Base-by-base conservation (phyloP, 805 yeast genomes). In the Starmera amethionina region DNA sequence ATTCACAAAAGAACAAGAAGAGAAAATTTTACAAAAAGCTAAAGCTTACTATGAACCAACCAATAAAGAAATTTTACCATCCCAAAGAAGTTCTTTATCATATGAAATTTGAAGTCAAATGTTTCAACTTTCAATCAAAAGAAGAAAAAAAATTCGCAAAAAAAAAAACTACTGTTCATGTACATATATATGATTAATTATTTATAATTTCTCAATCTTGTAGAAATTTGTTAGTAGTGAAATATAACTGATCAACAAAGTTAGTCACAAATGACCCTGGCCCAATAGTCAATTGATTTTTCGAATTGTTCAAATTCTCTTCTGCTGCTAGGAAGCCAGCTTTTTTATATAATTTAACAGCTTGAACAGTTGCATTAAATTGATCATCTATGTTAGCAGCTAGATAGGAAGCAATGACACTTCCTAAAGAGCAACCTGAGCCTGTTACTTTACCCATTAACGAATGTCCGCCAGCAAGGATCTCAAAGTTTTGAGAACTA, bases 371-470 rank as follows among this genome's bases (percentile, higher is more conserved):
- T 13, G 51, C 46, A 16, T 32, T 14, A n/a, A 42, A 44, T n/a
- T 42, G 45, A 14, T 31, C 32, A 7, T 38, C 16, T 14, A 37
- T 22, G 25, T 38, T 15, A 8, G 30, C 72, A 4, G 79, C 79
- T 2, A 77, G 55, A 43, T 64, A 70, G 2, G 83, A 65, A 0
- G 83, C 79, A 40, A 86, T 75, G 0, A 75, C 70, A 35, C 88
- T 77, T 2, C 95, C 95, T 32, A 87, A 60, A 0, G 90, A 74
- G 46, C 96, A 87, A 0, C 96, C 96, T 3, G 88, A 67, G 0
- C 94, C 95, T 0, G 95, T 86, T 5, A 86, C 72, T 10, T 63
- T 55, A 0, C 80, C 79, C 82, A 86, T 78, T 14, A 77, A 48
- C 16, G 60, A 59, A 47, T 75, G 70, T 1, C 93, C 87, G 6